phyloP scores from a whole-genome alignment of 192 early-diverging fungal genomes.

The Thoreauomyces humboldtii region DNA sequence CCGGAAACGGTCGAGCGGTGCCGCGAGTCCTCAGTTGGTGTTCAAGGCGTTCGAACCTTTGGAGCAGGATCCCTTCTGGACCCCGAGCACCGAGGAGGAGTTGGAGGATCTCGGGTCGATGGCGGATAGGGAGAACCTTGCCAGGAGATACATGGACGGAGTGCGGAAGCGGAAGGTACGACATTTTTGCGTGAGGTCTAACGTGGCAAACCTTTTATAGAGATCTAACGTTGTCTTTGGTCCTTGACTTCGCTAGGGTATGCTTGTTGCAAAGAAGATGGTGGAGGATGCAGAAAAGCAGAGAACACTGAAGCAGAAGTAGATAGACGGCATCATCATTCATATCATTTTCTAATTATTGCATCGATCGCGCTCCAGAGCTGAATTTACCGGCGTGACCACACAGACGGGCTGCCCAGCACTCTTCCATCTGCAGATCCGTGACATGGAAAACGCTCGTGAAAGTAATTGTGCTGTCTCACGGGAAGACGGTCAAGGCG shows the following conservation, averaged over 20 bases:
- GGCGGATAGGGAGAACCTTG: constrained; percentile 92
- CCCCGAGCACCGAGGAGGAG: constrained; percentile 95
- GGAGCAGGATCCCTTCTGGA: constrained; percentile 97
- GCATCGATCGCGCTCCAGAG: too few species aligned
- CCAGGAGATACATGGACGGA: constrained; percentile 93
- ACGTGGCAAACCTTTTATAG: too few species aligned
- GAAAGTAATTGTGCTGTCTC: too few species aligned
- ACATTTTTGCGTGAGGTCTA: background rate
- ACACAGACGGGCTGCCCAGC: too few species aligned
- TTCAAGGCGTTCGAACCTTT: constrained; percentile 93
- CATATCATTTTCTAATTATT: too few species aligned
- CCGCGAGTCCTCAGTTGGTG: constrained; percentile 91
- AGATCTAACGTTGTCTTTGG: background rate
- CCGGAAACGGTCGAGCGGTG: constrained; percentile 91
- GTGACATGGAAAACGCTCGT: too few species aligned
- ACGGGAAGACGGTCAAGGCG: too few species aligned
- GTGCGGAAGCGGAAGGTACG: constrained; percentile 87
- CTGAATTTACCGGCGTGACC: too few species aligned
- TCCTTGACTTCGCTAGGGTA: constrained; percentile 57
- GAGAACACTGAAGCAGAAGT: constrained; percentile 73
- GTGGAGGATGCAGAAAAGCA: constrained; percentile 84
- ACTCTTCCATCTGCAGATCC: too few species aligned
- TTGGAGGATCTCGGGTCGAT: constrained; percentile 98
- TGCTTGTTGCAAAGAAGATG: constrained; percentile 91
- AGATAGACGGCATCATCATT: too few species aligned